Evolutionary conservation across 1,139 yeast species (phyloP), one percentile per base, ranked within the genome.

Genomic region (Pichia sp.): DNA sequence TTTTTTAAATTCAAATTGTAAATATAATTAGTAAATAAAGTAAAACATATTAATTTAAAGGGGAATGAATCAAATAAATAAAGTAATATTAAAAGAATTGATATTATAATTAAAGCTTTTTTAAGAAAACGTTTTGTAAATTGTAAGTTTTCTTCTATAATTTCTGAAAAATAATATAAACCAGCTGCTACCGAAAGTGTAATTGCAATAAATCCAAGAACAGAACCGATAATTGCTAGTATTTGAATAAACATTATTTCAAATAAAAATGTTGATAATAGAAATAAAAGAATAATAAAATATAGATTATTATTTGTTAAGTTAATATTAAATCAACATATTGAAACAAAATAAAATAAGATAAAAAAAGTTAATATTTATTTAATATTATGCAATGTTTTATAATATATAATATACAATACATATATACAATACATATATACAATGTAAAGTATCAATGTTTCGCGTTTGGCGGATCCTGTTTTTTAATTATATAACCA

Each of bases 121-220:
- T 25, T 3, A 36, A 94, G 69, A 48, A 87, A 71, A 47, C 87
- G 66, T 56, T 78, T 84, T 22, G 98, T 85, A 43, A 90, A 80
- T 50, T 84, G 94, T 0, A 95, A 76, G 62, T 92, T 94, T 59
- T 90, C 97, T 61, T 92, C 99, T 16, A 92, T 95, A 37, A 89
- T 69, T 62, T 92, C 98, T 11, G 96, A 86, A 34, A 92, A 70
- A 58, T 87, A 89, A 68, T 90, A 92, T 35, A 92, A 70, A 1
- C 96, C 97, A 4, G 96, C 86, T 0, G 98, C 95, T 40, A 82
- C 76, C 12, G 87, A 77, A 43, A 82, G 65, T 0, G 87, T 80
- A 43, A 87, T 72, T 54, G 86, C 80, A 3, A 83, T 57, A 56
- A 90, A 87, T 6, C 97, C 97, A 2, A 79, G 64, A 1, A 82